Evolutionary conservation across 371 early-diverging fungal species (phyloP).

Genomic region (Mucor velutinosus): DNA sequence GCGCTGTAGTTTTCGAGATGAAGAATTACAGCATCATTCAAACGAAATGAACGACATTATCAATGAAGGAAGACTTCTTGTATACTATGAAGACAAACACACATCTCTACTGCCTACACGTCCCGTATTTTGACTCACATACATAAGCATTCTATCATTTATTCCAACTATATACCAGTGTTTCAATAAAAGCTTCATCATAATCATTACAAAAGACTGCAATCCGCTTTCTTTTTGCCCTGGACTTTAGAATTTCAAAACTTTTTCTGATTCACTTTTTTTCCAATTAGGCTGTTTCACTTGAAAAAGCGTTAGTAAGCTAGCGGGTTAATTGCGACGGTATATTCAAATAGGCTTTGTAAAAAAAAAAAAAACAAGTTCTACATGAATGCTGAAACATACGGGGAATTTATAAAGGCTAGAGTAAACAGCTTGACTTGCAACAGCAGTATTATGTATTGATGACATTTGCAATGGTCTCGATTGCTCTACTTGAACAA

Average conservation of each 20-base stretch:
- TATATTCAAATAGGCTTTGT: background rate
- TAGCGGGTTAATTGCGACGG: background rate
- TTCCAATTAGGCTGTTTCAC: background rate
- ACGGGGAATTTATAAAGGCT: no score
- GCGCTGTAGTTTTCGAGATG: slow-evolving; percentile 45
- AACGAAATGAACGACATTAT: background rate
- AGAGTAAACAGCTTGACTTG: no score
- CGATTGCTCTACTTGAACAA: background rate
- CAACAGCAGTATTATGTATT: background rate
- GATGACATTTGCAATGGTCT: background rate
- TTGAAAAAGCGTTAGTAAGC: background rate
- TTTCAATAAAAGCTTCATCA: background rate
- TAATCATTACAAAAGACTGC: background rate
- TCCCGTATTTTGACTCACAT: background rate
- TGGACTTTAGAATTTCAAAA: background rate
- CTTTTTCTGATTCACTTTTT: background rate
- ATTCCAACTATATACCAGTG: background rate
- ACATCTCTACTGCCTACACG: background rate
- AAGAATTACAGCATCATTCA: slow-evolving; percentile 26
- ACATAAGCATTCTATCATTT: no score
- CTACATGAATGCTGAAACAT: no score
- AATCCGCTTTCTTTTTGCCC: background rate
- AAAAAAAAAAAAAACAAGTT: background rate
- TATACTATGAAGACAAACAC: background rate
- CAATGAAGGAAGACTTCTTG: background rate